phyloP scores from a whole-genome alignment of 2,329 filamentous ascomycete genomes.

The Arthrobotrys musiformis region DNA sequence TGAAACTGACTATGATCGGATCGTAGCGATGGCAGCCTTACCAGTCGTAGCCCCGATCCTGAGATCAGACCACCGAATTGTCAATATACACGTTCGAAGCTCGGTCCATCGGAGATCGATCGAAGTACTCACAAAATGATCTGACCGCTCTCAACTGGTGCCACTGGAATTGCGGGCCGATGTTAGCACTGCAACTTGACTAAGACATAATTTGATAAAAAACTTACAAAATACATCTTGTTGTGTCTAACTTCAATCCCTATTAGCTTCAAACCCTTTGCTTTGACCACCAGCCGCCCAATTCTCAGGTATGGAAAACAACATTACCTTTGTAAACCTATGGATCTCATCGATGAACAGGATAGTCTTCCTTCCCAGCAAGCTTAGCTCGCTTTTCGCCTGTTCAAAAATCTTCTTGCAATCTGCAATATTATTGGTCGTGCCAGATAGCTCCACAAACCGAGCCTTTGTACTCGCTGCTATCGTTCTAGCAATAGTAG shows the following conservation, averaged over 20 bases:
- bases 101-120: neutral
- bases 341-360: constrained; percentile 98
- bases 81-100: neutral
- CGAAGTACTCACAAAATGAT: constrained; percentile 74
- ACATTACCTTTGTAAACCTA: constrained; percentile 59
- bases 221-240: constrained; percentile 81
- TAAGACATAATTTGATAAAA: neutral
- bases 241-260: constrained; percentile 71
- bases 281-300: neutral
- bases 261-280: constrained; percentile 15
- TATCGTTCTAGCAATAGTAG: constrained; percentile 90
- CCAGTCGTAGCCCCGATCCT: constrained; percentile 88
- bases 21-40: constrained; percentile 22
- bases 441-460: constrained; percentile 96
- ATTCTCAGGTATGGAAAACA: neutral
- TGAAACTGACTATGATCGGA: neutral
- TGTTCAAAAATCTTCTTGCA: constrained; percentile 64
- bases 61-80: neutral
- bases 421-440: constrained; percentile 84
- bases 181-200: neutral
- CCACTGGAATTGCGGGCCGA: constrained; percentile 64
- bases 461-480: constrained; percentile 82
- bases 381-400: constrained; percentile 78
- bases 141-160: constrained; percentile 88
- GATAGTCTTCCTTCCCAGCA: constrained; percentile 91